Base-by-base conservation (phyloP, 2,329 filamentous ascomycete genomes). In the Pseudopithomyces chartarum region DNA sequence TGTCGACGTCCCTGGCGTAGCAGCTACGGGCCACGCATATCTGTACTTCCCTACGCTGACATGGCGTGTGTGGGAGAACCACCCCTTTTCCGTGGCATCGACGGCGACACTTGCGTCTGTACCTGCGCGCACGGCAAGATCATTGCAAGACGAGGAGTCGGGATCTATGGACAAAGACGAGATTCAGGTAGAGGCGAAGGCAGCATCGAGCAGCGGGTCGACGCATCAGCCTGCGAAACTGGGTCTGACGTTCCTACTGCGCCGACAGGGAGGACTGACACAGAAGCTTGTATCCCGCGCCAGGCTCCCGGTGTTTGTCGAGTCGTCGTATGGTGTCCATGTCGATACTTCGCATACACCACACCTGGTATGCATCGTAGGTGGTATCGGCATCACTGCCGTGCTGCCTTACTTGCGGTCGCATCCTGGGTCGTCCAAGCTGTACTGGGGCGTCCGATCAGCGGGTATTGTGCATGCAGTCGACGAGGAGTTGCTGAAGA, bases 1-100 rank as follows among this genome's bases (percentile, higher is more conserved):
- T 3, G 64, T 83, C 17, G 77, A 80, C 47, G 61, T 83, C 12
- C 67, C 67, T 1, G 78, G 75, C 3, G 62, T 58, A 3, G 54
- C 56, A 0, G 54, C 58, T 7, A 71, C 73, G 0, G 75, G 75
- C 1, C 63, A 74, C 3, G 78, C 70, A 0, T 84, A 82, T 55
- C 64, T 79, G 1, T 82, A 83, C 64, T 83, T 85, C 62, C 82
- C 82, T 0, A 78, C 78, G 0, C 61, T 83, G 2, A 75, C 50
- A 1, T 56, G 61, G 48, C 57, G 57, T 2, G 26, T 57, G 6
- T 85, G 82, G 82, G 81, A 84, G 66, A 84, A 81, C 45, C 83
- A 85, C 63, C 82, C 82, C 0, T 85, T 85, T 61, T 83, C 81
- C 13, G 56, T 23, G 19, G 15, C 22, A 5, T 38, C 26, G 12